A percentile compares a stretch with the other conserved stretches of the same genome.
These are phyloP conservation scores for Aureobasidium sp. DNA, from an alignment of 2,329 filamentous ascomycete genomes.

Conservation along the genomic window DNA sequence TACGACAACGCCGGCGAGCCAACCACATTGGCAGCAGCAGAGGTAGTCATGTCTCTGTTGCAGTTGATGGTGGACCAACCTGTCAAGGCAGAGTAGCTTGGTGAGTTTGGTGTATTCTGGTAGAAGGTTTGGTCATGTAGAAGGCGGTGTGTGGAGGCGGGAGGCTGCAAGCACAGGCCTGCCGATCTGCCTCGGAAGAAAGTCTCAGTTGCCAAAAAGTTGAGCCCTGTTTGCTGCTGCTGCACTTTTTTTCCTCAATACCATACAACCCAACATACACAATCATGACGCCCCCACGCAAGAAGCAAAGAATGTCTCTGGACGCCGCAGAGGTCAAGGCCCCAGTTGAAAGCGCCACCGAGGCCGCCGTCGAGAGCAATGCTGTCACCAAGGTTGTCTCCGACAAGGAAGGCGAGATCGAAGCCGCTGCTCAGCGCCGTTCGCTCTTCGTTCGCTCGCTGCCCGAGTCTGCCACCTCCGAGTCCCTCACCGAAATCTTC, in stretches of 20 bases:
- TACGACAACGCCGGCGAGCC: constrained; percentile 55
- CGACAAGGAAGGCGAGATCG: constrained; percentile 1
- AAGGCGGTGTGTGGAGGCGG: constrained; percentile 7
- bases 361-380: constrained; percentile 14
- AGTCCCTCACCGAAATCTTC: constrained; percentile 79
- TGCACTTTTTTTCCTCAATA: neutral
- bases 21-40: constrained; percentile 48
- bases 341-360: constrained; percentile 22
- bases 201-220: constrained; percentile 7
- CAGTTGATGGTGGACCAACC: constrained; percentile 37
- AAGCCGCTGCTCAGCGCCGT: constrained; percentile 21
- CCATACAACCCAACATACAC: neutral
- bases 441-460: constrained; percentile 86
- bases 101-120: neutral
- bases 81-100: neutral
- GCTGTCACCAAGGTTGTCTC: neutral
- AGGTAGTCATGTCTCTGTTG: constrained; percentile 45
- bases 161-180: neutral
- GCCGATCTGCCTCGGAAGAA: constrained; percentile 2
- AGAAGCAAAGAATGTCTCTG: constrained; percentile 33
- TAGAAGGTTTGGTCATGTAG: neutral
- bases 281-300: constrained; percentile 32
- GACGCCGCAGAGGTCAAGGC: constrained; percentile 28
- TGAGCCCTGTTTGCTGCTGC: constrained; percentile 1
- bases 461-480: constrained; percentile 67